Evolutionary conservation across 2,329 filamentous ascomycete genomes (phyloP), one percentile per base, ranked within the genome.

Genomic region (Pseudogymnoascus sp.): DNA sequence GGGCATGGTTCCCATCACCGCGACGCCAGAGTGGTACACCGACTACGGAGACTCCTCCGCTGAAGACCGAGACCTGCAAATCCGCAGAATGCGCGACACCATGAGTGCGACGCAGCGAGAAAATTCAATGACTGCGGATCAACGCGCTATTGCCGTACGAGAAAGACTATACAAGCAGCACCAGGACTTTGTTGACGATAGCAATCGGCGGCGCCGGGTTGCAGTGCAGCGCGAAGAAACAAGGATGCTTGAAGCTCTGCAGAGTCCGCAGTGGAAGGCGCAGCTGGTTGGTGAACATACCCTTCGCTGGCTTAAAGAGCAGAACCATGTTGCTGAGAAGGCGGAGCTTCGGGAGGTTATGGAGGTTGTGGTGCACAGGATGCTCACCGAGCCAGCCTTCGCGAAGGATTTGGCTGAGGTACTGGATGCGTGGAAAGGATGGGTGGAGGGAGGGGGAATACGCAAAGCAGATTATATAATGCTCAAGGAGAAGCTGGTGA

Each of bases 401-500:
- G 66, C 79, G 0, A 64, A 66, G 0, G 65, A 65, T 0, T 61
- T 82, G 2, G 77, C 72, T 61, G 64, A 67, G 30, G 75, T 79
- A 68, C 65, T 83, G 30, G 78, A 81, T 60, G 66, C 68, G 37
- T 83, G 80, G 80, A 79, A 76, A 67, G 71, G 73, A 1, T 83
- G 80, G 78, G 75, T 78, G 1, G 79, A 82, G 28, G 77, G 78
- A 60, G 79, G 79, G 6, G 80, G 80, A 6, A 80, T 83, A 76
- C 72, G 75, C 23, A 74, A 69, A 62, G 69, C 73, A 2, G 79
- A 82, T 60, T 71, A 76, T 39, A 59, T 70, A 1, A 63, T 69
- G 1, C 61, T 81, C 48, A 68, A 71, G 39, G 71, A 74, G 6
- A 69, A 74, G 10, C 70, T 70, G 64, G 66, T 70, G n/a, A 65